Evolutionary conservation across 2,329 filamentous ascomycete species (phyloP).

Genomic region (Zalaria sp.): DNA sequence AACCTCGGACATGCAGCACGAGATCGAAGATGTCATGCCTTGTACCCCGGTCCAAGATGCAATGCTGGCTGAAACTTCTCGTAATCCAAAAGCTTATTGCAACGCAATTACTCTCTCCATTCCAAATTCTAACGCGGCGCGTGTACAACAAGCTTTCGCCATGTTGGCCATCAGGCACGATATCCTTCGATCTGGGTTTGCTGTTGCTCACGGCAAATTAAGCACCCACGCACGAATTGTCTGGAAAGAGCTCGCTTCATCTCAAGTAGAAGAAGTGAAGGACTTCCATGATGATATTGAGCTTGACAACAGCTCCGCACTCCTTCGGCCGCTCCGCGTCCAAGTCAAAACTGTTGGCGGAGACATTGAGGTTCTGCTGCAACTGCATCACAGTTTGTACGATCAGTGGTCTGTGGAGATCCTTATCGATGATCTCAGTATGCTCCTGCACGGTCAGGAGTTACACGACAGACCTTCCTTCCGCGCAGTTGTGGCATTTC

Average conservation of each 20-base stretch:
- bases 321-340: conserved; percentile 49
- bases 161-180: conserved; percentile 42
- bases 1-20: background rate
- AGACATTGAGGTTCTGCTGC: conserved; percentile 28
- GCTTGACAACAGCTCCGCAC: conserved; percentile 14
- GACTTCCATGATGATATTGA: conserved; percentile 8
- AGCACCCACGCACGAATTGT: conserved; percentile 48
- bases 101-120: conserved; percentile 62
- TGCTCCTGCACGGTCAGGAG: conserved; percentile 27
- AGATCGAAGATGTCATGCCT: conserved; percentile 30
- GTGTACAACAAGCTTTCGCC: conserved; percentile 29
- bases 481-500: conserved; percentile 29
- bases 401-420: conserved; percentile 84
- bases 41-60: conserved; percentile 65
- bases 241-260: conserved; percentile 36
- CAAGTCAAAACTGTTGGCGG: conserved; percentile 30
- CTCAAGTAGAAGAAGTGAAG: conserved; percentile 15
- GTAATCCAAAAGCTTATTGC: conserved; percentile 50
- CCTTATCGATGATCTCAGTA: conserved; percentile 52
- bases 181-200: conserved; percentile 62
- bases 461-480: conserved; percentile 42
- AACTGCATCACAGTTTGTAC: conserved; percentile 73
- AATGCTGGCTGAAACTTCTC: conserved; percentile 64
- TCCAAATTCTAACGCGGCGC: conserved; percentile 9
- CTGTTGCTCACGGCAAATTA: conserved; percentile 28